Percentiles rank a stretch among this genome's conserved stretches.
These are phyloP conservation scores for Symbiodinium pilosum DNA, from an alignment of 73 alveolate species.

Conservation along the genomic window DNA sequence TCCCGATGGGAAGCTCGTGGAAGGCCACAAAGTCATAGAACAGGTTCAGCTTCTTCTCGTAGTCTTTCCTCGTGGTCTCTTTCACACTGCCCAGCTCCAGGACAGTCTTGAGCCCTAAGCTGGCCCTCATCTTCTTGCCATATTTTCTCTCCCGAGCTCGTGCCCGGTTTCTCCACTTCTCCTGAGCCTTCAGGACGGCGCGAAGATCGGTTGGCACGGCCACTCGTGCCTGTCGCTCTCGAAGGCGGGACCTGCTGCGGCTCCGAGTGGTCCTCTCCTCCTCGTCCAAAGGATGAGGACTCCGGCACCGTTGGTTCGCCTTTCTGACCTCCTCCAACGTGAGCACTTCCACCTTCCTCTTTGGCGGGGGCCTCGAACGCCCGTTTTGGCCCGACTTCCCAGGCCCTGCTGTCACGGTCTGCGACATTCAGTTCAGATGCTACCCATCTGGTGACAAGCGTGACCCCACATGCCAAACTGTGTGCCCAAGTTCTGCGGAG, in stretches of 20 bases:
- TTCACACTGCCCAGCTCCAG: not conserved
- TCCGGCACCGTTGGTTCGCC: not conserved
- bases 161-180: not conserved
- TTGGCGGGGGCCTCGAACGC: not conserved
- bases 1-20: not conserved
- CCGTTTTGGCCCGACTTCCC: not conserved
- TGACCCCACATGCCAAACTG: not conserved
- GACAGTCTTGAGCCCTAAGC: not conserved
- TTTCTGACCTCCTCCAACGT: not conserved
- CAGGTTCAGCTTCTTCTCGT: not conserved
- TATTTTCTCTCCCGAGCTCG: not conserved
- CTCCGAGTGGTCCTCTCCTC: not conserved
- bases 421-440: constrained; percentile 1
- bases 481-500: not conserved
- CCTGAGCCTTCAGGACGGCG: not conserved
- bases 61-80: constrained; percentile 8
- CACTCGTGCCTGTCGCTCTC: no score
- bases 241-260: not conserved
- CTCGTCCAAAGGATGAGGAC: no score
- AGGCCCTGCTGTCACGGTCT: not conserved
- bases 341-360: not conserved
- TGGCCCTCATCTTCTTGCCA: constrained; percentile 12
- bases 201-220: not conserved
- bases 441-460: not conserved
- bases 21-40: not conserved